phyloP scores from a whole-genome alignment of 257 asterid genomes.

The Fraxinus quadrangulata region DNA sequence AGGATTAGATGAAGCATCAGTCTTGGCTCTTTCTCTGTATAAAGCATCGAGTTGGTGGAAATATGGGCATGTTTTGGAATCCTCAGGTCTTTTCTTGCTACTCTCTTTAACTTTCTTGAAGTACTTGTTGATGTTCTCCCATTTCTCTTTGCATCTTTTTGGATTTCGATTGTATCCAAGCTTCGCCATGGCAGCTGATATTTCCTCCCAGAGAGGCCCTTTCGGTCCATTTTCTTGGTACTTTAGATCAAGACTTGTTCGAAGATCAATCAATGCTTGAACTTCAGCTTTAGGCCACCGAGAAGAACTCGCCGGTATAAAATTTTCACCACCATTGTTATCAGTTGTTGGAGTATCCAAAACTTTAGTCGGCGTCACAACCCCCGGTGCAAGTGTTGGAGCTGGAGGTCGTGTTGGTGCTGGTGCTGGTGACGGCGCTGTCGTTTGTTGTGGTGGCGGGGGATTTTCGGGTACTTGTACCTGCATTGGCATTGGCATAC shows the following conservation, averaged over 20 bases:
- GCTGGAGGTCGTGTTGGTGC: conserved; percentile 15
- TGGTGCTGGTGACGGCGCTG: conserved; percentile 5
- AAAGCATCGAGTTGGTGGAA: conserved; percentile 82
- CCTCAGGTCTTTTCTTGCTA: conserved; percentile 76
- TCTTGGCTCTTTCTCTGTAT: conserved; percentile 60
- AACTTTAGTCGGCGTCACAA: conserved; percentile 11
- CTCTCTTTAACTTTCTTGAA: conserved; percentile 94
- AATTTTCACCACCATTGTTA: conserved; percentile 41
- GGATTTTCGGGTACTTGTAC: conserved; percentile 11
- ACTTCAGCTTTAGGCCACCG: conserved; percentile 96
- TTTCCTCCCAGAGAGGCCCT: conserved; percentile 96
- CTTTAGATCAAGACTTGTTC: conserved; percentile 66
- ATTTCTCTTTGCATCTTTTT: conserved; percentile 93
- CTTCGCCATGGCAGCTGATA: conserved; percentile 64
- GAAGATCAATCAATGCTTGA: conserved; percentile 66
- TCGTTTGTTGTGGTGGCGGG: conserved; percentile 11
- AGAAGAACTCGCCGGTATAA: conserved; percentile 48
- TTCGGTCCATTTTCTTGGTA: conserved; percentile 89
- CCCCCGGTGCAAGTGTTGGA: background rate
- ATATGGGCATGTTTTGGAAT: conserved; percentile 90
- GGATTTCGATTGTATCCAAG: conserved; percentile 76
- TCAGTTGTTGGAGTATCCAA: conserved; percentile 26
- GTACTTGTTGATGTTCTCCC: conserved; percentile 97
- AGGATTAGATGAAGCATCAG: conserved; percentile 23
- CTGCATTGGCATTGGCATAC: conserved; percentile 14